Percentiles rank a stretch among this genome's conserved stretches.
Conservation (phyloP, 2,329 filamentous ascomycete species). For the Apiospora marii region DNA sequence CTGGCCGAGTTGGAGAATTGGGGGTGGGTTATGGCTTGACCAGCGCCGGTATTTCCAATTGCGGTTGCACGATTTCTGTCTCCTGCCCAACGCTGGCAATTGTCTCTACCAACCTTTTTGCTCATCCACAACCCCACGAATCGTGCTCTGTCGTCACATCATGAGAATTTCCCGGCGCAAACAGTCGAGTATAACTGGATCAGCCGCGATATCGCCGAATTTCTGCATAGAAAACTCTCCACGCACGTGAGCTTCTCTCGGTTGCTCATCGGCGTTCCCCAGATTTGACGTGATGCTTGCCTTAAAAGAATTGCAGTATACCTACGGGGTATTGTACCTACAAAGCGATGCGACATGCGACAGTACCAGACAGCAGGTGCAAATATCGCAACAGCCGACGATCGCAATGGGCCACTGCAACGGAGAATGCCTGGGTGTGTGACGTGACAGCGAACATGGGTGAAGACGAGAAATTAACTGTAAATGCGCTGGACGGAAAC, state of each 20-base stretch:
- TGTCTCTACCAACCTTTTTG: not conserved
- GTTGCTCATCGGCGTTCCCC: conserved; percentile 1
- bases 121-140: conserved; percentile 8
- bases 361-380: not conserved
- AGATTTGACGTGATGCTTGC: not conserved
- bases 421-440: not conserved
- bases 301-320: not conserved
- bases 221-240: not conserved
- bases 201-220: conserved; percentile 10
- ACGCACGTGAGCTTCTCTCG: conserved; percentile 5
- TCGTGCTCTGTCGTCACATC: not conserved
- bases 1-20: not conserved
- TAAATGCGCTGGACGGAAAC: not conserved
- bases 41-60: not conserved
- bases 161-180: not conserved
- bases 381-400: not conserved
- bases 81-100: not conserved
- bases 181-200: conserved; percentile 17
- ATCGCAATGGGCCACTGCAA: not conserved
- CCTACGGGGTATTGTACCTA: too few species aligned
- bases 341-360: not conserved
- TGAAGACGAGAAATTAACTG: not conserved
- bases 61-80: not conserved
- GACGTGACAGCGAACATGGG: not conserved
- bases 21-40: conserved; percentile 1